These are phyloP conservation scores for Ramaria sp. DNA, from an alignment of 768 basidiomycete species.

Conservation along the genomic window DNA sequence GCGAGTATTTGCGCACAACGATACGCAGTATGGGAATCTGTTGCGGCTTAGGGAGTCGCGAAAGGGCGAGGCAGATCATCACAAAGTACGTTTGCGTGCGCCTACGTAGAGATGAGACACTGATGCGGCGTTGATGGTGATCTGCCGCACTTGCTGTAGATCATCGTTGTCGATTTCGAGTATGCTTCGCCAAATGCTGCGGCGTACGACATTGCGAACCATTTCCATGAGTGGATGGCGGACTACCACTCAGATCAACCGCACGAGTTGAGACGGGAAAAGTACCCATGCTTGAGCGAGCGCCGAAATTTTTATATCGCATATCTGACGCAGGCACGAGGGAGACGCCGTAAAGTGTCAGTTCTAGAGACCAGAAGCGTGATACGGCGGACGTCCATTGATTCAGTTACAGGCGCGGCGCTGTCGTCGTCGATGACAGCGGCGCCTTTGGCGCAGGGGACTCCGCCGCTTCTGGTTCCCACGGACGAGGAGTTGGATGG, in stretches of 20 bases:
- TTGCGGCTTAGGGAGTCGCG: slow-evolving; percentile 52
- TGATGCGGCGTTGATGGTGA: slow-evolving; percentile 13
- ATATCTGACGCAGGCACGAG: slow-evolving; percentile 52
- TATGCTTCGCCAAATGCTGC: slow-evolving; percentile 90
- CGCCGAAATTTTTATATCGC: slow-evolving; percentile 77
- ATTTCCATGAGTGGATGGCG: slow-evolving; percentile 95
- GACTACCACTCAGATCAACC: slow-evolving; percentile 70
- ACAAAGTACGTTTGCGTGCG: slow-evolving; percentile 42
- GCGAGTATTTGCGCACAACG: slow-evolving; percentile 84
- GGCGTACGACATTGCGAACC: slow-evolving; percentile 93
- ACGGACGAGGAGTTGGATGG: slow-evolving; percentile 36
- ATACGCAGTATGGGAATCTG: slow-evolving; percentile 92
- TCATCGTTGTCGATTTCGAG: slow-evolving; percentile 96
- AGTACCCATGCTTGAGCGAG: slow-evolving; percentile 64
- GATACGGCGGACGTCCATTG: too few species aligned
- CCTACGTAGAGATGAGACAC: background rate
- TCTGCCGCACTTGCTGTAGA: too few species aligned
- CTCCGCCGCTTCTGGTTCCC: slow-evolving; percentile 14
- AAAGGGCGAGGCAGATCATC: slow-evolving; percentile 57
- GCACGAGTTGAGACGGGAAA: slow-evolving; percentile 47
- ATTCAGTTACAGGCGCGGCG: too few species aligned
- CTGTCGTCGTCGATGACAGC: too few species aligned
- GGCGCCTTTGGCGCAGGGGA: slow-evolving; percentile 15
- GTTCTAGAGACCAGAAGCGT: too few species aligned
- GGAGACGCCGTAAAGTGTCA: too few species aligned